Conservation (phyloP, 768 basidiomycete species). For the Cyclocybe aegerita region DNA sequence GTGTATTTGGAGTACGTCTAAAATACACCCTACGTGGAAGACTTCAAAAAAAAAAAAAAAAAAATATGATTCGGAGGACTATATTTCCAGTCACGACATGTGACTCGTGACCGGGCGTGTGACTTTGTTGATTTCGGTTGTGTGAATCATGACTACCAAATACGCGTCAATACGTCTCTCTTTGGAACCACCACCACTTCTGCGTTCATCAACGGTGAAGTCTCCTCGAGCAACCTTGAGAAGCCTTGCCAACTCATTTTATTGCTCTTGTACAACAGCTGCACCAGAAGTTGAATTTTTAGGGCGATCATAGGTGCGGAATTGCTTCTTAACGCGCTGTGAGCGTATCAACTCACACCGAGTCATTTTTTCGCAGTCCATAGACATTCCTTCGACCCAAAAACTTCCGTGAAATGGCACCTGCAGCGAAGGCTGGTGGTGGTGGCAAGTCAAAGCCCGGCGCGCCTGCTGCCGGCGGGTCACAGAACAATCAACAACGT, state of each 20-base stretch:
- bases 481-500: conserved; percentile 29
- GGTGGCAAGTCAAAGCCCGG: conserved; percentile 66
- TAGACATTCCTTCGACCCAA: conserved; percentile 1
- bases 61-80: too few species aligned
- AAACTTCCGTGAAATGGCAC: conserved; percentile 36
- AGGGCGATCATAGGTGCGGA: conserved; percentile 6
- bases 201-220: conserved; percentile 26
- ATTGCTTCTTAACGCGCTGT: neutral
- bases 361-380: conserved; percentile 4
- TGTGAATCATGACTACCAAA: conserved; percentile 28
- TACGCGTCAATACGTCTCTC: conserved; percentile 36
- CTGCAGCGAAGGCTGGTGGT: conserved; percentile 47
- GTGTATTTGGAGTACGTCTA: too few species aligned
- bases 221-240: conserved; percentile 2
- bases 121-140: neutral
- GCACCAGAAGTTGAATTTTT: conserved; percentile 4
- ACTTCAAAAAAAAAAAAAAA: too few species aligned
- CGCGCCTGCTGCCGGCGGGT: conserved; percentile 28
- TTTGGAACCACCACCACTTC: conserved; percentile 45
- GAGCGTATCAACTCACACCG: conserved; percentile 1
- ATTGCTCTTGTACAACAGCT: neutral
- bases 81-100: too few species aligned
- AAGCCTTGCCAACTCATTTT: conserved; percentile 1
- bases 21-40: too few species aligned
- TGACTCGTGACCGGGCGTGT: too few species aligned